Base-by-base conservation (phyloP, 768 basidiomycete species). In the Ramaria sp. region DNA sequence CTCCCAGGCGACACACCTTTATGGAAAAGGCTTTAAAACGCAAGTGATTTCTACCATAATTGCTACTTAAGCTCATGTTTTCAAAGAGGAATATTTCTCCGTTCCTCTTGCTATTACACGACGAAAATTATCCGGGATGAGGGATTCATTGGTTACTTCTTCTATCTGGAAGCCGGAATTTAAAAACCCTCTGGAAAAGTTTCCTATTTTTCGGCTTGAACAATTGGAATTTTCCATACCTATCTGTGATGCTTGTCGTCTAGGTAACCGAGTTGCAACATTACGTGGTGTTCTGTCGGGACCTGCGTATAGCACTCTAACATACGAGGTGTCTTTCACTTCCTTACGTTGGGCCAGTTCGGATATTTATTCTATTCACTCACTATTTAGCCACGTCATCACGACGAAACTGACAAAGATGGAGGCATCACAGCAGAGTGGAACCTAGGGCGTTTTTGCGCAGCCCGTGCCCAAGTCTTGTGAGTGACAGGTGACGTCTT, bases 201-300 rank as follows among this genome's bases (percentile, higher is more conserved):
- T 82, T 65, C 91, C 92, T 0, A 69, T 75, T 1, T 78, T 91
- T 52, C 69, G 75, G 16, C 63, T 87, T 37, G 59, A 70, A 24
- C 61, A 61, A 24, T 65, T 91, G 52, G 71, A 78, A 15, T 81
- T 80, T 60, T 67, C 79, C 13, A 67, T 79, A 20, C 79, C 81
- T 1, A 69, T 70, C 16, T 96, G 92, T 63, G 87, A 93, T 66
- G 91, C 88, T 20, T 95, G 92, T 65, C 78, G 84, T 66, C 73
- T 91, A 30, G 79, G 83, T 38, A 77, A 81, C 18, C 76, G 87
- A 56, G 64, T 79, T 61, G 87, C 88, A 22, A 86, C 79, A 7
- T 60, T 81, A 7, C 57, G 74, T 10, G 87, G 83, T 0, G 71
- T 76, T 45, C 62, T 93, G 37, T 73, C 73, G 49, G 92, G 92